A percentile compares a stretch with the other conserved stretches of the same genome.
Evolutionary conservation across 1,139 yeast species (phyloP).

Genomic region (Yarrowia galli): DNA sequence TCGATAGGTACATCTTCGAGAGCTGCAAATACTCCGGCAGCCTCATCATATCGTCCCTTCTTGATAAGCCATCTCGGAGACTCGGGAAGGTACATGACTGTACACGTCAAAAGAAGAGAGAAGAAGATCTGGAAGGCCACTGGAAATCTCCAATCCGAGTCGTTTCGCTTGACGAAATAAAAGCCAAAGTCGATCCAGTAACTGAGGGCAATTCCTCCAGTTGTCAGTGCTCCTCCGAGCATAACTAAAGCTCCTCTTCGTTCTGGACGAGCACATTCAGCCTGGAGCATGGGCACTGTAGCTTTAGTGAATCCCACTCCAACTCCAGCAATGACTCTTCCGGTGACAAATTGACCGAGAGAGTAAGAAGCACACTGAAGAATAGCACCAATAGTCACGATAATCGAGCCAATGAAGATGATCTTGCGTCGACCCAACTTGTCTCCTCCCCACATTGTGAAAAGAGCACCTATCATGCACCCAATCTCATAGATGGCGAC

Average conservation of each 20-base stretch:
- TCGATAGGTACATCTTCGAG: conserved; percentile 16
- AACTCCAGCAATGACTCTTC: conserved; percentile 1
- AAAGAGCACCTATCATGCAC: conserved; percentile 44
- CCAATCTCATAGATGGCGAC: conserved; percentile 25
- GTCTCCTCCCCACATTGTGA: conserved; percentile 69
- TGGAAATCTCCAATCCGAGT: conserved; percentile 58
- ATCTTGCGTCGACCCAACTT: conserved; percentile 69
- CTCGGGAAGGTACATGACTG: conserved; percentile 13
- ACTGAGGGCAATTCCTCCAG: conserved; percentile 73
- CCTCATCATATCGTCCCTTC: conserved; percentile 15
- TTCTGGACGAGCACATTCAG: conserved; percentile 78
- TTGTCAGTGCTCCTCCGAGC: conserved; percentile 73
- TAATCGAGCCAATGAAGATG: conserved; percentile 51
- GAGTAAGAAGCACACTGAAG: conserved; percentile 23
- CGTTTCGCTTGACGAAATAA: conserved; percentile 51
- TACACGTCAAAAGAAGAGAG: background rate
- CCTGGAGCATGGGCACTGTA: conserved; percentile 83
- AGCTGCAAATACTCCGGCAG: conserved; percentile 19
- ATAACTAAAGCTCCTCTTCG: conserved; percentile 75
- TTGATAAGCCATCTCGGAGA: conserved; percentile 18
- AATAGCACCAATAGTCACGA: conserved; percentile 14
- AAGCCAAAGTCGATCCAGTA: conserved; percentile 73
- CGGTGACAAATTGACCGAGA: conserved; percentile 1
- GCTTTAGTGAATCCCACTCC: conserved; percentile 75
- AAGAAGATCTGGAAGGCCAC: conserved; percentile 15